A percentile compares a stretch with the other conserved stretches of the same genome.
Evolutionary conservation across 2,329 filamentous ascomycete genomes (phyloP).

Genomic region (Alternaria postmessia): DNA sequence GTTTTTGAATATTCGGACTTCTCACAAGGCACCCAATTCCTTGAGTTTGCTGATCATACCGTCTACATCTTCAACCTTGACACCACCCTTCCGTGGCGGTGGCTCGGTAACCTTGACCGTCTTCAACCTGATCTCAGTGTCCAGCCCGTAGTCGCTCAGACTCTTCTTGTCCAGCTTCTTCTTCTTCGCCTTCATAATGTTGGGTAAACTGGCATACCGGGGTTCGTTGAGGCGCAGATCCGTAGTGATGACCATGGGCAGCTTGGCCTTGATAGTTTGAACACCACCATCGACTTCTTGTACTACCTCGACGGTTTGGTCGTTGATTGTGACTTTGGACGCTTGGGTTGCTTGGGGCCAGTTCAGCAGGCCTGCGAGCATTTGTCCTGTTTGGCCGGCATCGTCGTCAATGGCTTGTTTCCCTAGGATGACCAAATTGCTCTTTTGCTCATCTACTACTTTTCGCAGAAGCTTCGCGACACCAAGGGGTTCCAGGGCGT

Average conservation of each 20-base stretch:
- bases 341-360: constrained; percentile 98
- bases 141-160: constrained; percentile 76
- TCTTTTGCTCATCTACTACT: constrained; percentile 82
- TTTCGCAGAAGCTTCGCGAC: constrained; percentile 87
- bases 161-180: constrained; percentile 96
- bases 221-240: constrained; percentile 95
- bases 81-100: constrained; percentile 84
- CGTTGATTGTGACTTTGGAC: constrained; percentile 79
- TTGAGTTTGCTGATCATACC: constrained; percentile 94
- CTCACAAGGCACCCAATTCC: constrained; percentile 87
- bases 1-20: neutral
- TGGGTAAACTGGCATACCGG: constrained; percentile 91
- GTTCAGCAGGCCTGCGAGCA: constrained; percentile 89
- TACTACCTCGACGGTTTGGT: constrained; percentile 76
- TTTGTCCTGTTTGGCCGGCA: constrained; percentile 93
- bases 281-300: constrained; percentile 95
- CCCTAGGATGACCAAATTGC: constrained; percentile 90
- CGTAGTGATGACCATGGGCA: constrained; percentile 94
- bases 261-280: constrained; percentile 83
- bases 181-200: constrained; percentile 99
- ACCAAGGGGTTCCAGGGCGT: constrained; percentile 87
- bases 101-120: constrained; percentile 91
- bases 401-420: constrained; percentile 99
- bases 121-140: constrained; percentile 80
- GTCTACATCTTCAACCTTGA: constrained; percentile 97